Base-by-base conservation (phyloP, 1,284 basidiomycete species). In the Ganoderma sinense region DNA sequence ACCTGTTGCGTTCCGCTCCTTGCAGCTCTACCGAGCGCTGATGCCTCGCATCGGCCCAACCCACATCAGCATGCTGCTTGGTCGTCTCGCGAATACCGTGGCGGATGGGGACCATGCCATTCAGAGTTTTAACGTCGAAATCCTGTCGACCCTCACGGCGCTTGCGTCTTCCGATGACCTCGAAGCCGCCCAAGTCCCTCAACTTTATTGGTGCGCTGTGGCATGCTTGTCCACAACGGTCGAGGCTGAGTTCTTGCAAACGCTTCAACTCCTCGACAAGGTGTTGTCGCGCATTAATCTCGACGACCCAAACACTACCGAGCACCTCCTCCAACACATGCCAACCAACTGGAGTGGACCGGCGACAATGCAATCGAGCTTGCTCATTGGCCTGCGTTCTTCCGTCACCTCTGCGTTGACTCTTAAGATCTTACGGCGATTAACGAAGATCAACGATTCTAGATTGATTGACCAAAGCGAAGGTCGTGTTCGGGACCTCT, bases 1-100 rank as follows among this genome's bases (percentile, higher is more conserved):
- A 51, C 91, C 92, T 63, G 90, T 93, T 39, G 96, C 97, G 0
- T 96, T 94, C 81, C 89, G 96, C 40, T 97, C 97, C 2, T 86
- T 98, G 73, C 96, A 98, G 79, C 86, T 96, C n/a, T 96, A 96
- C 81, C 91, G 96, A 48, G 90, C 94, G 1, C 83, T 98, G n/a
- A 88, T 90, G 73, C 93, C 95, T 0, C 85, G 86, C 41, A 86
- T 95, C 59, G 91, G 89, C 63, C 88, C 92, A 64, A 83, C 86
- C 14, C 93, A 95, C 81, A 85, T 98, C 39, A 94, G 94, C 0
- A 88, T 93, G 63, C 86, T 97, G 43, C 86, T 98, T 0, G 94
- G 93, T 29, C 89, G 97, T 58, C 83, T 98, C 18, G 95, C 95
- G 2, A 95, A 92, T 75, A 97, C 95, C 4, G 89, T 97, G 39